Evolutionary conservation across 331 rosid species (phyloP), one percentile per base, ranked within the genome.

Genomic region (Acacia concinna): DNA sequence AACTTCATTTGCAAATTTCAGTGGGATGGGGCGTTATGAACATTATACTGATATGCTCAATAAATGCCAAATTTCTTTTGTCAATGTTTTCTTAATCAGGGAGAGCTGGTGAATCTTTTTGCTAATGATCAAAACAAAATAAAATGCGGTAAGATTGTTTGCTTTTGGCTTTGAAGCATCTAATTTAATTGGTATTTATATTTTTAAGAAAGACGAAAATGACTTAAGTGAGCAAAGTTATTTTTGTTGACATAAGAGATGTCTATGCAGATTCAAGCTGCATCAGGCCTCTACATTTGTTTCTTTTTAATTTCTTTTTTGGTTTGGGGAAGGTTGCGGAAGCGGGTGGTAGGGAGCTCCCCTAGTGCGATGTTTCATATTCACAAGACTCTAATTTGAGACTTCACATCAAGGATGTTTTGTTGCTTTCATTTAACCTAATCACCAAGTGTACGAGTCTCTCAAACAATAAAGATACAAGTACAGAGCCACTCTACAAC

Each of bases 91-190:
- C 65, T 66, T 89, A 82, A 54, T 59, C 96, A 95, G 99, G 99
- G 99, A 76, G 97, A 95, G 41, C 82, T 95, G n/a, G 99, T 95
- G 82, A 90, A 82, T 87, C 97, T 69, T 77, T 95, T 93, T 37
- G 99, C 99, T 13, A 95, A 95, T 84, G 97, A 90, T 81, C 97
- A 95, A 84, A 83, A 83, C 90, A 95, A 95, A 91, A 95, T 95
- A 85, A 91, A 44, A 81, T 95, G 97, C 25, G 99, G 99, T 95
- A 89, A 79, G 98, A 79, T 78, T 56, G 68, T 51, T 51, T 71
- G 49, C 73, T 77, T 37, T 76, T 43, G 52, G 77, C 70, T 52
- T 66, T 41, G n/a, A 79, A 82, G 74, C 28, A 65, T 80, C 34
- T 9, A 62, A 18, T 77, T 56, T 81, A 23, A 30, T 75, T 32